Percentiles rank a stretch among this genome's conserved stretches.
phyloP scores from a whole-genome alignment of 192 early-diverging fungal genomes.

The Podila verticillata region DNA sequence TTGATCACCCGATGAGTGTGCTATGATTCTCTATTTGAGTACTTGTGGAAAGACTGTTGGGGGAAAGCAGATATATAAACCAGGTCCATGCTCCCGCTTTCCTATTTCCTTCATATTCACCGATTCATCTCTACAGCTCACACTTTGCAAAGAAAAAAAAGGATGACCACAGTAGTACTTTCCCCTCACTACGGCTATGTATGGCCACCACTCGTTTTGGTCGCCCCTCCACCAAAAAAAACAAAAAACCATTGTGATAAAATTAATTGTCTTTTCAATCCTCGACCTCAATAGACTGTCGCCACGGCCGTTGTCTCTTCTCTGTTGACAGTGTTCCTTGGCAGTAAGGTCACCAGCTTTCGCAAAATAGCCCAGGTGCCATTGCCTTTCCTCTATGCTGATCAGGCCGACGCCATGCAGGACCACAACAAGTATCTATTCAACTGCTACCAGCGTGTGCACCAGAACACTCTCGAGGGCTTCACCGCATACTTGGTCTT shows the following conservation, averaged over 20 bases:
- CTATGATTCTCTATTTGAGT: no score
- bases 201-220: conserved; percentile 6
- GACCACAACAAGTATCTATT: conserved; percentile 72
- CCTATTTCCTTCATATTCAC: not conserved
- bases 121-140: not conserved
- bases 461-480: conserved; percentile 75
- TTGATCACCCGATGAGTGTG: no score
- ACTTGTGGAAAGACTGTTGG: no score
- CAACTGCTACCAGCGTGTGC: conserved; percentile 74
- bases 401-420: conserved; percentile 62
- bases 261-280: not conserved
- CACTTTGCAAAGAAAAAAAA: not conserved
- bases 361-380: conserved; percentile 70
- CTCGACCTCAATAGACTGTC: conserved; percentile 37
- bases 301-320: conserved; percentile 34
- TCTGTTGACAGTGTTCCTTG: conserved; percentile 56
- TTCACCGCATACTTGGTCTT: conserved; percentile 58
- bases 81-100: not conserved
- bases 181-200: conserved; percentile 68
- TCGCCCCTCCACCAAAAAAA: no score
- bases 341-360: conserved; percentile 54
- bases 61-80: no score
- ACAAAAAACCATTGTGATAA: not conserved
- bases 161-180: conserved; percentile 53
- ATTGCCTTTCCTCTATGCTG: conserved; percentile 75